Evolutionary conservation across 305 asterid genomes (phyloP).

Genomic region (Rubia tinctorum): DNA sequence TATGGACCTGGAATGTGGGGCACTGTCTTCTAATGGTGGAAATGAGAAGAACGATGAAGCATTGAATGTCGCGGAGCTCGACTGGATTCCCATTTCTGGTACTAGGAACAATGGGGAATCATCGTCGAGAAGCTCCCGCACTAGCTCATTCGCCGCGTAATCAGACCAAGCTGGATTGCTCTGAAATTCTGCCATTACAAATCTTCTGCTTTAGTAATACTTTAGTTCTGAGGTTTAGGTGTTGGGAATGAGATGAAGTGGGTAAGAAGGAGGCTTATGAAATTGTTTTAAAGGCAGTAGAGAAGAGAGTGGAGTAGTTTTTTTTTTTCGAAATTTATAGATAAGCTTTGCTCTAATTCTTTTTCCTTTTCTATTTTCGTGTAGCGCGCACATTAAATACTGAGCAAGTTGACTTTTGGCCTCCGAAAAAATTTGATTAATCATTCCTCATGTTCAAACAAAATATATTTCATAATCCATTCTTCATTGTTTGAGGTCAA

Average conservation of each 20-base stretch:
- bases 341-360: slow-evolving; percentile 2
- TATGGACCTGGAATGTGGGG: slow-evolving; percentile 46
- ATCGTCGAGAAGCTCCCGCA: slow-evolving; percentile 51
- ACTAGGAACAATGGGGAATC: slow-evolving; percentile 41
- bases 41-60: slow-evolving; percentile 24
- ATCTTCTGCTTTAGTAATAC: not conserved
- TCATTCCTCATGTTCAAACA: slow-evolving; percentile 1
- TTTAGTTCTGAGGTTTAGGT: slow-evolving; percentile 11
- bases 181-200: slow-evolving; percentile 43
- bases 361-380: too few species aligned
- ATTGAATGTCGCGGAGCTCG: slow-evolving; percentile 13
- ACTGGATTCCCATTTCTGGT: slow-evolving; percentile 26
- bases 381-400: too few species aligned
- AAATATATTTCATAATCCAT: not conserved
- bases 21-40: slow-evolving; percentile 28
- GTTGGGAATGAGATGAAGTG: slow-evolving; percentile 16
- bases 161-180: slow-evolving; percentile 6
- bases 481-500: not conserved
- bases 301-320: slow-evolving; percentile 51
- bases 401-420: slow-evolving; percentile 41
- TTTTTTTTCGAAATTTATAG: too few species aligned
- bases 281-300: slow-evolving; percentile 25
- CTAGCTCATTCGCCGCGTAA: slow-evolving; percentile 40
- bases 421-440: not conserved
- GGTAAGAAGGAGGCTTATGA: not conserved